phyloP scores from a whole-genome alignment of 352 stramenopile genomes.

The Phytopythium sindhum region DNA sequence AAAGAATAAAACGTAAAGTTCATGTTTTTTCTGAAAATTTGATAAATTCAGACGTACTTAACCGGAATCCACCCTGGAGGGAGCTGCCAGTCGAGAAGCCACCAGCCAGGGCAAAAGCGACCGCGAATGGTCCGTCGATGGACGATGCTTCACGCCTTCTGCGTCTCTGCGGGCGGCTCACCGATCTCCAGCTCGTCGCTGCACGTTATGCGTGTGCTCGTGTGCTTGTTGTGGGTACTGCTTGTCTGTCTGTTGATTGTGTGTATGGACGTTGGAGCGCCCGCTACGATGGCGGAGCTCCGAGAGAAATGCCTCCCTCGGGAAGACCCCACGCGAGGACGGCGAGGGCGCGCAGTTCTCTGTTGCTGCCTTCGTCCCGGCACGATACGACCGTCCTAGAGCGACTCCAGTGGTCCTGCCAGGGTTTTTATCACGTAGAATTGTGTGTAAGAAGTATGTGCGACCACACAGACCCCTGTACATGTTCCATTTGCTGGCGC shows the following conservation, averaged over 20 bases:
- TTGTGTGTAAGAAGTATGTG: conserved; percentile 89
- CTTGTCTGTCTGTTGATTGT: conserved; percentile 18
- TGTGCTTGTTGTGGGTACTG: background rate
- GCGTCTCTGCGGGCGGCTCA: no score
- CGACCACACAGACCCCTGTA: conserved; percentile 46
- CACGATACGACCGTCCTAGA: conserved; percentile 81
- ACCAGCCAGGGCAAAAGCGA: no score
- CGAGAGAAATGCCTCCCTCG: conserved; percentile 38
- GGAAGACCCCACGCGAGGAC: conserved; percentile 20
- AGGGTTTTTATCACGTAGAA: conserved; percentile 88
- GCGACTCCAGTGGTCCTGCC: conserved; percentile 57
- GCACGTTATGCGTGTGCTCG: background rate
- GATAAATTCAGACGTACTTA: no score
- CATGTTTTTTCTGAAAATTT: no score
- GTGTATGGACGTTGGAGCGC: conserved; percentile 22
- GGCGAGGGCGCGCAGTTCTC: conserved; percentile 8
- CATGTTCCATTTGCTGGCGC: background rate
- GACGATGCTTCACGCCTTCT: no score
- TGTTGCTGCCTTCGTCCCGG: conserved; percentile 11
- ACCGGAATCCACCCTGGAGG: no score
- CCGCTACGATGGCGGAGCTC: background rate
- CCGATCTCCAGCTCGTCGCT: background rate
- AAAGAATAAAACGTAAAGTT: no score
- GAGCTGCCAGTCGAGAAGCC: no score
- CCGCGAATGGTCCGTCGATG: no score